phyloP scores from a whole-genome alignment of 768 basidiomycete genomes.

The Tricholoma hemisulphureum region DNA sequence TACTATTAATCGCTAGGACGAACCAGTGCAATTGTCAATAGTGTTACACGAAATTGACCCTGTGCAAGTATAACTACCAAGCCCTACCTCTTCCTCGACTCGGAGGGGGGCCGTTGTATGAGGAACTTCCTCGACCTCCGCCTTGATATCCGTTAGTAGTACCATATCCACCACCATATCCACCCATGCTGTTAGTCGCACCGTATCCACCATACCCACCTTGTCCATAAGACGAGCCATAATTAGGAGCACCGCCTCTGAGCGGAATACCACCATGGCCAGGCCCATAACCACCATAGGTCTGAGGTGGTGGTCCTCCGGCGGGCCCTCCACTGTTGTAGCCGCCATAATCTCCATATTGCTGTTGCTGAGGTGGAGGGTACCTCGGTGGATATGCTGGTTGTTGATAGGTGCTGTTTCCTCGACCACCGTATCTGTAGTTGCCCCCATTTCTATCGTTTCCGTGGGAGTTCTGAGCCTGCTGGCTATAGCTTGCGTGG shows the following conservation, averaged over 20 bases:
- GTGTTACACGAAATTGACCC: constrained; percentile 3
- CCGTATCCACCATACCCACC: constrained; percentile 32
- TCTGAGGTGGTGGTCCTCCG: constrained; percentile 19
- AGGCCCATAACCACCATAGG: constrained; percentile 30
- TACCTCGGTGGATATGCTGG: constrained; percentile 35
- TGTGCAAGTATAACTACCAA: constrained; percentile 28
- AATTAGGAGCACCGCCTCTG: constrained; percentile 23
- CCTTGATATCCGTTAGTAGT: constrained; percentile 24
- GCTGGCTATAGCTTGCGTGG: constrained; percentile 35
- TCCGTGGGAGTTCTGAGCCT: constrained; percentile 24
- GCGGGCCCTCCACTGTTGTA: constrained; percentile 17
- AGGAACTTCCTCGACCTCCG: constrained; percentile 28
- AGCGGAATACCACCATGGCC: constrained; percentile 25
- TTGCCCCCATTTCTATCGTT: constrained; percentile 26
- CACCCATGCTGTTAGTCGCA: constrained; percentile 5
- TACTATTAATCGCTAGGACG: neutral
- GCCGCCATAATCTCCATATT: constrained; percentile 34
- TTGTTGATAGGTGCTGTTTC: constrained; percentile 33
- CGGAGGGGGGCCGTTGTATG: constrained; percentile 28
- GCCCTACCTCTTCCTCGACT: constrained; percentile 56
- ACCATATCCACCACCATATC: constrained; percentile 15
- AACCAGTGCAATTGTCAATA: neutral
- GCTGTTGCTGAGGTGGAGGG: constrained; percentile 21
- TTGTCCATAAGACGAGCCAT: constrained; percentile 13
- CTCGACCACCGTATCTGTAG: constrained; percentile 31